A percentile compares a stretch with the other conserved stretches of the same genome.
Evolutionary conservation across 83 land plant species (phyloP).

Genomic region (Thuja plicata): DNA sequence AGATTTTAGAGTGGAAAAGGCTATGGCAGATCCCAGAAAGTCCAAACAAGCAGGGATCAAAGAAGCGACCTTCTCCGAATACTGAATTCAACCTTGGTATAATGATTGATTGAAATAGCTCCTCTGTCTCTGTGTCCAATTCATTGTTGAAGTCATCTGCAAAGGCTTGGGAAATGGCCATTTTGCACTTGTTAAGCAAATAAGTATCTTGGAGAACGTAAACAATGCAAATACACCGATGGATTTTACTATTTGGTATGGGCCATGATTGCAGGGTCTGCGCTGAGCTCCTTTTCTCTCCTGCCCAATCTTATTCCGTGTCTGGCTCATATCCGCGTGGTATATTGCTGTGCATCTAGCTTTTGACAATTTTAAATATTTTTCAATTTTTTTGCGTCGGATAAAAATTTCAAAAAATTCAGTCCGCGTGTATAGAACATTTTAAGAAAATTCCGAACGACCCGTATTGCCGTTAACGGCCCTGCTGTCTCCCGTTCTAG

Average conservation of each 20-base stretch:
- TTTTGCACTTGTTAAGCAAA: not conserved
- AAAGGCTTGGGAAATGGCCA: not conserved
- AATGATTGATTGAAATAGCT: not conserved
- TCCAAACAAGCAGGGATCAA: conserved; percentile 51
- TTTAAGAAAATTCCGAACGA: too few relatives aligned
- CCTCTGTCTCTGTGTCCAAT: not conserved
- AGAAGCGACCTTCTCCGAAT: conserved; percentile 46
- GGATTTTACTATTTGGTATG: not conserved
- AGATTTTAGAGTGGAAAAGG: conserved; percentile 68
- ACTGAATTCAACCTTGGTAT: conserved; percentile 8
- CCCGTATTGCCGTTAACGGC: too few relatives aligned
- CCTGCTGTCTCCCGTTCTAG: too few relatives aligned
- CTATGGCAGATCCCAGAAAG: conserved; percentile 57
- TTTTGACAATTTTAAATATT: too few relatives aligned
- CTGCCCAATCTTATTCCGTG: too few relatives aligned
- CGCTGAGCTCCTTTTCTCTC: too few relatives aligned
- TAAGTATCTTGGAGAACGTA: not conserved
- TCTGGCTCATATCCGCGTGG: too few relatives aligned
- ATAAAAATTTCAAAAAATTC: too few relatives aligned
- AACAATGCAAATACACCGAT: not conserved
- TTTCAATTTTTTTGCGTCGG: too few relatives aligned
- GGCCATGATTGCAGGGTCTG: too few relatives aligned
- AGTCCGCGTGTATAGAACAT: too few relatives aligned
- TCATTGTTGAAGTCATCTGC: not conserved
- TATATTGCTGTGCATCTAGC: too few relatives aligned